Conservation (phyloP, 2,329 filamentous ascomycete genomes). For the Botrytis byssoidea region DNA sequence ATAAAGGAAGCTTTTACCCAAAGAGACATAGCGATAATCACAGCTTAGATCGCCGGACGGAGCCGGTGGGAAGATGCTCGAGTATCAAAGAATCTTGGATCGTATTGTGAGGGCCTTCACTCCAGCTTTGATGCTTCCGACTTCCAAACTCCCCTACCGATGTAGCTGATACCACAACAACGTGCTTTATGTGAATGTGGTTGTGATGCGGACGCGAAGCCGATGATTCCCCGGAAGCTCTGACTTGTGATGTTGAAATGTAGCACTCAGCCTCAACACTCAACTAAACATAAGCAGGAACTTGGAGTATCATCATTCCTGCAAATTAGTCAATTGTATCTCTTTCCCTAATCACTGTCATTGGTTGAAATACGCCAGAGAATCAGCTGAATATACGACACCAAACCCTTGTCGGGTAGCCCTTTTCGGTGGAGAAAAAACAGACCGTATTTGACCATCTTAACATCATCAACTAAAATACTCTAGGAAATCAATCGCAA, state of each 20-base stretch:
- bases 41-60: neutral
- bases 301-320: neutral
- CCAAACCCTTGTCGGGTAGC: neutral
- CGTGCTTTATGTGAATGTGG: neutral
- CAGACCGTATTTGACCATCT: neutral
- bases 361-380: neutral
- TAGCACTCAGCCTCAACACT: neutral
- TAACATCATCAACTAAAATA: neutral
- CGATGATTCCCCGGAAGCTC: neutral
- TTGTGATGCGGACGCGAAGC: neutral
- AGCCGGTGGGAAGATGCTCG: neutral
- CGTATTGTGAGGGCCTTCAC: accelerated
- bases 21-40: neutral
- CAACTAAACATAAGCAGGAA: neutral
- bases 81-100: neutral
- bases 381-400: neutral
- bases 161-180: neutral
- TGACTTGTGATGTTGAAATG: neutral
- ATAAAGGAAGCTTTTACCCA: neutral
- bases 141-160: neutral
- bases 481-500: neutral
- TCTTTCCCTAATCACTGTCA: neutral
- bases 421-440: neutral
- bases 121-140: neutral
- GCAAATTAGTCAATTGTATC: neutral